These are phyloP conservation scores for Plectosphaerella sp. DNA, from an alignment of 2,329 filamentous ascomycete genomes.

Conservation along the genomic window DNA sequence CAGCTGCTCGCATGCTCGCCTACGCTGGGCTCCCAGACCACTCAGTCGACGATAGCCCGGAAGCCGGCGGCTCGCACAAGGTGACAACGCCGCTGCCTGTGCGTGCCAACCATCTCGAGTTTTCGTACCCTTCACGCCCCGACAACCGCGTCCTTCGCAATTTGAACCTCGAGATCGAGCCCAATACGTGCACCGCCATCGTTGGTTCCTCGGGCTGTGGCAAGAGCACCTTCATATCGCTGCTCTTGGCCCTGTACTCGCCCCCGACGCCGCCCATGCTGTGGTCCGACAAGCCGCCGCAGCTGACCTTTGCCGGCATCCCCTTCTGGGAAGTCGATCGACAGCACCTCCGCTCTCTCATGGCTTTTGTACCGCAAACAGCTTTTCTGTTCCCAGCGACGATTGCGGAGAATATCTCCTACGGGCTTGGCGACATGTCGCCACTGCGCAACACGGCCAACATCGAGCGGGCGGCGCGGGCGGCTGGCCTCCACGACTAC, in stretches of 20 bases:
- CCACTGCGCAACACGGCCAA: slow-evolving; percentile 38
- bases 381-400: slow-evolving; percentile 75
- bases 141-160: slow-evolving; percentile 51
- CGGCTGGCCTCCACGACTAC: slow-evolving; percentile 71
- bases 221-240: slow-evolving; percentile 76
- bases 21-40: slow-evolving; percentile 57
- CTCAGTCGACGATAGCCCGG: slow-evolving; percentile 53
- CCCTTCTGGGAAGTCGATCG: slow-evolving; percentile 58
- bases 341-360: slow-evolving; percentile 50
- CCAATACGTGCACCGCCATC: slow-evolving; percentile 67
- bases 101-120: slow-evolving; percentile 50
- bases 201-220: slow-evolving; percentile 86
- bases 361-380: slow-evolving; percentile 66
- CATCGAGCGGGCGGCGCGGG: slow-evolving; percentile 47
- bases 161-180: slow-evolving; percentile 60
- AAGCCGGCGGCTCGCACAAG: neutral
- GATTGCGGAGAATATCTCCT: slow-evolving; percentile 76
- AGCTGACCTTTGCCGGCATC: slow-evolving; percentile 53
- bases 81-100: slow-evolving; percentile 38
- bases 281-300: slow-evolving; percentile 9
- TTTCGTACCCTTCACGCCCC: slow-evolving; percentile 64
- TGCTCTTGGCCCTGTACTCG: slow-evolving; percentile 69
- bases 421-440: slow-evolving; percentile 61
- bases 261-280: slow-evolving; percentile 19
- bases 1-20: slow-evolving; percentile 67